Evolutionary conservation across 169 alveolate species (phyloP), one percentile per base, ranked within the genome.

Genomic region (Plasmodium relictum): DNA sequence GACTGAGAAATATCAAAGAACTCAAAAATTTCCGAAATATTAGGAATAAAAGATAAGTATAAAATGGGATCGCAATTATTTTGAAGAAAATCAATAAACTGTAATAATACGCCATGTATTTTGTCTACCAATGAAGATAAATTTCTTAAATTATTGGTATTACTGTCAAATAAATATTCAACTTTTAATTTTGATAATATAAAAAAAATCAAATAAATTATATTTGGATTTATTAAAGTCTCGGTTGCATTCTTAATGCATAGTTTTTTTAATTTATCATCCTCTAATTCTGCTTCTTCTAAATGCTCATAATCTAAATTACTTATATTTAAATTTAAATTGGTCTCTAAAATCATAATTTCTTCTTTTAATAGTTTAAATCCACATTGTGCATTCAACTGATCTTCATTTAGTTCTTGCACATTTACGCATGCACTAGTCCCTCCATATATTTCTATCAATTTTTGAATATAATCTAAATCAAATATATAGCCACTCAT

Each of bases 131-230:
- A 16, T 6, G 70, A 63, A 4, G 89, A 78, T 10, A 78, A 6
- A 24, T 78, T 78, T 65, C 76, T 78, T 63, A 78, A 54, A 58
- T 78, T 78, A 50, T 24, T 63, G 0, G 89, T 78, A 41, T 78
- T 78, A 65, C 89, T 78, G 50, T 78, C 89, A 69, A 50, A 78
- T 50, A 78, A 58, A 69, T 78, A 78, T 62, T 78, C 89, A 50
- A 63, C 48, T 78, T 78, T 78, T 41, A 78, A 48, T 78, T 78
- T 78, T 2, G 89, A 78, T 7, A 78, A 39, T 1, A 56, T 78
- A 42, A 26, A 78, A 37, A 78, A 65, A 10, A 78, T 24, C 16
- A 78, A 58, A 42, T 78, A 78, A 0, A 78, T 70, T 3, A 63
- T 41, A 78, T 78, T 78, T 18, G 89, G 89, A 42, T 78, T 78